Conservation (phyloP, 1,139 yeast genomes). For the Saccharomyces hybrid region DNA sequence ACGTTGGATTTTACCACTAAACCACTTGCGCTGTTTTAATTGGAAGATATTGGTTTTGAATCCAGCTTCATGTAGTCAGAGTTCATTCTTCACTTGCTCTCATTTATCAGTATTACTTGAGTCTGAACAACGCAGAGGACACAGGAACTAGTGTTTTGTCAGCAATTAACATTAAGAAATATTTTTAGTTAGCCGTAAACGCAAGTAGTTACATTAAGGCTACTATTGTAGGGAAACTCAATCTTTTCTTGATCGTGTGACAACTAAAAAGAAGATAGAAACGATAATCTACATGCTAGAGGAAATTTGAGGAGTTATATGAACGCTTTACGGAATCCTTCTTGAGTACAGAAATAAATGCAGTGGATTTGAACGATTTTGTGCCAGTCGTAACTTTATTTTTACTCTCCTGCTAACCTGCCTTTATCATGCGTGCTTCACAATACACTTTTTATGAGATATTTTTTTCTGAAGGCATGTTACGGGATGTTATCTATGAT, state of each 20-base stretch:
- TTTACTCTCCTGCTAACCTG: background rate
- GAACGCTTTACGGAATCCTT: background rate
- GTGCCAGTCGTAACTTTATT: background rate
- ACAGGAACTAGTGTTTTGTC: background rate
- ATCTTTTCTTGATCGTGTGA: background rate
- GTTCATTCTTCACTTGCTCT: background rate
- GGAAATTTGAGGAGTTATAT: background rate
- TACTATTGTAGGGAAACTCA: background rate
- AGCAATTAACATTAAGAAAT: background rate
- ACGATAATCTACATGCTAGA: background rate
- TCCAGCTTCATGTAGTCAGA: background rate
- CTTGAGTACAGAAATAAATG: background rate
- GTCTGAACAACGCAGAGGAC: background rate
- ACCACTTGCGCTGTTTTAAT: background rate
- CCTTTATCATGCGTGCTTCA: background rate
- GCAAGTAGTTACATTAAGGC: background rate
- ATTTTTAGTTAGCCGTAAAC: background rate
- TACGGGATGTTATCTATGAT: background rate
- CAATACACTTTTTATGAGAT: background rate
- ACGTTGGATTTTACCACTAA: constrained; percentile 1
- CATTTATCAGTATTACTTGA: background rate
- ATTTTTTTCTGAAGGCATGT: background rate
- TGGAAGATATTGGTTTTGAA: background rate
- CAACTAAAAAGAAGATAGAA: background rate
- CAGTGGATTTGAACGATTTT: background rate